A percentile compares a stretch with the other conserved stretches of the same genome.
Evolutionary conservation across 495 filamentous ascomycete genomes (phyloP).

Genomic region (Aspergillus sparsus): DNA sequence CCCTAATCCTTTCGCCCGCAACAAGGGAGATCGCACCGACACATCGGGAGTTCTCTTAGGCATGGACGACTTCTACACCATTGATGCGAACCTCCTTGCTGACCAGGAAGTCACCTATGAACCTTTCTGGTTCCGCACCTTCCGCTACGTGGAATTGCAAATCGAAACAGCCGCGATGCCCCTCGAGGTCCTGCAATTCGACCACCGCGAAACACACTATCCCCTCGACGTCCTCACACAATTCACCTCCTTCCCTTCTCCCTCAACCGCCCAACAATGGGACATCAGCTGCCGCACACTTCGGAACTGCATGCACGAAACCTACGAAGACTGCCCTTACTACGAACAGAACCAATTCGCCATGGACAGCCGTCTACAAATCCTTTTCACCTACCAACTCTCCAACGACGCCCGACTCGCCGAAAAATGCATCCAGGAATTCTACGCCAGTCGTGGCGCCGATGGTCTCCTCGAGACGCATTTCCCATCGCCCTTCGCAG

Average conservation of each 20-base stretch:
- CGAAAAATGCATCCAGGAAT: conserved; percentile 29
- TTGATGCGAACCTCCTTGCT: conserved; percentile 9
- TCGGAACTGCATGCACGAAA: conserved; percentile 32
- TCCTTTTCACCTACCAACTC: conserved; percentile 32
- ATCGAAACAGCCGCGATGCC: conserved; percentile 17
- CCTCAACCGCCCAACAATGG: conserved; percentile 25
- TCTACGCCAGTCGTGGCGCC: conserved; percentile 26
- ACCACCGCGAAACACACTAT: conserved; percentile 25
- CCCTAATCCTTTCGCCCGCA: conserved; percentile 25
- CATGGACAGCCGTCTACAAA: conserved; percentile 28
- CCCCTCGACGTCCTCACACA: conserved; percentile 26
- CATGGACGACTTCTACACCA: conserved; percentile 26
- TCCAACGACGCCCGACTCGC: conserved; percentile 31
- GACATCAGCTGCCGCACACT: conserved; percentile 29
- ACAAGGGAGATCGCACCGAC: conserved; percentile 23
- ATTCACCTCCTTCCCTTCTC: conserved; percentile 12
- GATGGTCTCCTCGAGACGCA: conserved; percentile 31
- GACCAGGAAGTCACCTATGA: conserved; percentile 16
- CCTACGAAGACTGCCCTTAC: conserved; percentile 36
- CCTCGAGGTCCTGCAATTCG: conserved; percentile 14
- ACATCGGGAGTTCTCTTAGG: conserved; percentile 23
- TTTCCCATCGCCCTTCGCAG: conserved; percentile 23
- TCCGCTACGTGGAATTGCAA: conserved; percentile 28
- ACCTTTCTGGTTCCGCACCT: conserved; percentile 34
- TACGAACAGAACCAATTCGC: conserved; percentile 38